Evolutionary conservation across 768 basidiomycete genomes (phyloP).

Genomic region (Rhodotorula taiwanensis): DNA sequence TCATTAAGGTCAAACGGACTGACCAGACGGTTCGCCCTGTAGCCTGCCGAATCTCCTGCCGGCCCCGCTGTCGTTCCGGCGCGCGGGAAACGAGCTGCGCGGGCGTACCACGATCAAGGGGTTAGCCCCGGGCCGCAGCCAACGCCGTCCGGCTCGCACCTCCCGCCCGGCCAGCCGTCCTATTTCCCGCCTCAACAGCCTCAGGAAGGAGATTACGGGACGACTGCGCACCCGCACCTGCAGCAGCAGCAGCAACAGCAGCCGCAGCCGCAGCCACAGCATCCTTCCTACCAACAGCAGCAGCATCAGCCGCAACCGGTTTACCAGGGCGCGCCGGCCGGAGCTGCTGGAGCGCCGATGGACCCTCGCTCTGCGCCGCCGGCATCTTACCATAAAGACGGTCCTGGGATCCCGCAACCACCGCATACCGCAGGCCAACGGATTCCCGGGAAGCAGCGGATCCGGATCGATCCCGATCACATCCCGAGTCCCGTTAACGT

Average conservation of each 20-base stretch:
- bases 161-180: conserved; percentile 8
- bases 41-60: neutral
- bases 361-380: conserved; percentile 14
- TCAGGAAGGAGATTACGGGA: no score
- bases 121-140: conserved; percentile 10
- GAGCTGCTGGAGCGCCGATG: neutral
- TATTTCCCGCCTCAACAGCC: conserved; percentile 36
- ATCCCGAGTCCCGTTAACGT: conserved; percentile 84
- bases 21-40: neutral
- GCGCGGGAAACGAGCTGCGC: conserved; percentile 33
- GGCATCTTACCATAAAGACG: conserved; percentile 18
- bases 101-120: conserved; percentile 39
- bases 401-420: conserved; percentile 54
- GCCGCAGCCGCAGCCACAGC: conserved; percentile 26
- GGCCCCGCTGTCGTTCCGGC: conserved; percentile 15
- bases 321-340: neutral
- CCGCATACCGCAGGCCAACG: conserved; percentile 60
- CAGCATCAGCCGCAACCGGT: conserved; percentile 6
- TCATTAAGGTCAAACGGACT: neutral
- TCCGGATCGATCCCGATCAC: conserved; percentile 76
- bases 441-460: conserved; percentile 59
- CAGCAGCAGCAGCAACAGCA: conserved; percentile 24
- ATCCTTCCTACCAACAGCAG: conserved; percentile 13
- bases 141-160: conserved; percentile 21
- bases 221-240: conserved; percentile 13